Evolutionary conservation across 495 filamentous ascomycete species (phyloP).

Genomic region (Neohortaea acidophila): DNA sequence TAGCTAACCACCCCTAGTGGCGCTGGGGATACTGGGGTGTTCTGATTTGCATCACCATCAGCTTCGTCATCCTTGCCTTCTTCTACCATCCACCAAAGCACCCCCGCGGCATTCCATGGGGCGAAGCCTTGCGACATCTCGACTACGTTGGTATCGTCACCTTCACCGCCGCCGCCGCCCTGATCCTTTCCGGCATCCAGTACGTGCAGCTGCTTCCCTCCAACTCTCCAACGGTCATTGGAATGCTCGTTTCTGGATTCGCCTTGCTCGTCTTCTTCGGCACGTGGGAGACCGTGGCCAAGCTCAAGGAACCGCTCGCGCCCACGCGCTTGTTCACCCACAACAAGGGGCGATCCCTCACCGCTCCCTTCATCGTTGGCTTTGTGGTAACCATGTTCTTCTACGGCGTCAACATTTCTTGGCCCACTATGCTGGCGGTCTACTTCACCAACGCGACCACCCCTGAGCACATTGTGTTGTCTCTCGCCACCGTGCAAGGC

Average conservation of each 20-base stretch:
- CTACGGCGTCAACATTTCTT: conserved; percentile 18
- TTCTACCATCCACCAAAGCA: conserved; percentile 10
- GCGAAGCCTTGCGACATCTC: conserved; percentile 2
- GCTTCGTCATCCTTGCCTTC: conserved; percentile 4
- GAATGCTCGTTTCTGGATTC: conserved; percentile 6
- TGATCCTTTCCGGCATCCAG: conserved; percentile 5
- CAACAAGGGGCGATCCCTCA: conserved; percentile 12
- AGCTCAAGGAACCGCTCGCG: conserved; percentile 15
- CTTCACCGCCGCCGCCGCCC: conserved; percentile 1
- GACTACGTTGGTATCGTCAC: conserved; percentile 9
- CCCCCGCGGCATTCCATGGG: conserved; percentile 2
- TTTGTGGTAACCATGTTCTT: conserved; percentile 20
- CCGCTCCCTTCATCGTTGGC: conserved; percentile 13
- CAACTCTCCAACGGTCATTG: conserved; percentile 3
- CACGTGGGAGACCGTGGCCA: conserved; percentile 14
- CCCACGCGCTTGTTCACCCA: conserved; percentile 15
- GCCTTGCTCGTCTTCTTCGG: conserved; percentile 13
- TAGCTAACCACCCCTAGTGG: background rate
- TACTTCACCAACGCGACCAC: conserved; percentile 17
- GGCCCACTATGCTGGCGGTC: conserved; percentile 15
- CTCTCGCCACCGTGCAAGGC: conserved; percentile 20
- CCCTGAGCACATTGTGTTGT: conserved; percentile 14
- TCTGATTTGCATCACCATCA: conserved; percentile 3
- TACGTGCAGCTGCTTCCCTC: conserved; percentile 4
- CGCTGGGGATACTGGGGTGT: conserved; percentile 6